Conservation (phyloP, 257 asterid species). For the Rehmannia glutinosa region DNA sequence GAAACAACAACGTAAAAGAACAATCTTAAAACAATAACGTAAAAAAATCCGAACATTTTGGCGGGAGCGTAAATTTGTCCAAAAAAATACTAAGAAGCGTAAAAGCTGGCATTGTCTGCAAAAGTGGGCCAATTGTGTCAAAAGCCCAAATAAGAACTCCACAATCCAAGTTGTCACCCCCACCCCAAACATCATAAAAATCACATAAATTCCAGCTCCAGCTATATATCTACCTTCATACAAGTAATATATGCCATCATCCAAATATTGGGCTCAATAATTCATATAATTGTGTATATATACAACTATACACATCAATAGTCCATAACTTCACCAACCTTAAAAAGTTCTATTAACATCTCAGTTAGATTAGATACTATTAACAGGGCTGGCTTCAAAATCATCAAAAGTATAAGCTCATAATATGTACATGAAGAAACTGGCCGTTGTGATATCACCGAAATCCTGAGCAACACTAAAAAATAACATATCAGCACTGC, state of each 20-base stretch:
- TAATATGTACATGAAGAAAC: constrained; percentile 24
- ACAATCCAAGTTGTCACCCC: too few species aligned
- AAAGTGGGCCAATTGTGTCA: too few species aligned
- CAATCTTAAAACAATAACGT: too few species aligned
- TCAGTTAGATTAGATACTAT: constrained; percentile 12
- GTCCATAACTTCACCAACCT: constrained; percentile 3
- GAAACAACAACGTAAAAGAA: too few species aligned
- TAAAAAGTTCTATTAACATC: constrained; percentile 8
- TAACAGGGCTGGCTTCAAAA: constrained; percentile 22
- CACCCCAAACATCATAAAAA: too few species aligned
- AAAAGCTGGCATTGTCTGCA: too few species aligned
- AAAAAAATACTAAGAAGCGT: too few species aligned
- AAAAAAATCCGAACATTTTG: too few species aligned
- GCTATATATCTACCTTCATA: not conserved
- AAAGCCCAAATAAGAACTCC: too few species aligned
- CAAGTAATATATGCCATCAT: not conserved
- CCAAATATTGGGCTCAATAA: not conserved
- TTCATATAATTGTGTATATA: not conserved
- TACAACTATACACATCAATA: constrained; percentile 5
- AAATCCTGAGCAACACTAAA: not conserved
- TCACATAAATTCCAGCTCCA: not conserved
- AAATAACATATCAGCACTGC: constrained; percentile 7
- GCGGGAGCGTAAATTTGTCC: too few species aligned
- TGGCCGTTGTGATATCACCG: not conserved
- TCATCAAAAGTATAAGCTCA: constrained; percentile 4